Percentiles rank a stretch among this genome's conserved stretches.
phyloP scores from a whole-genome alignment of 1,284 basidiomycete species.

The Taiwanofungus camphoratus region DNA sequence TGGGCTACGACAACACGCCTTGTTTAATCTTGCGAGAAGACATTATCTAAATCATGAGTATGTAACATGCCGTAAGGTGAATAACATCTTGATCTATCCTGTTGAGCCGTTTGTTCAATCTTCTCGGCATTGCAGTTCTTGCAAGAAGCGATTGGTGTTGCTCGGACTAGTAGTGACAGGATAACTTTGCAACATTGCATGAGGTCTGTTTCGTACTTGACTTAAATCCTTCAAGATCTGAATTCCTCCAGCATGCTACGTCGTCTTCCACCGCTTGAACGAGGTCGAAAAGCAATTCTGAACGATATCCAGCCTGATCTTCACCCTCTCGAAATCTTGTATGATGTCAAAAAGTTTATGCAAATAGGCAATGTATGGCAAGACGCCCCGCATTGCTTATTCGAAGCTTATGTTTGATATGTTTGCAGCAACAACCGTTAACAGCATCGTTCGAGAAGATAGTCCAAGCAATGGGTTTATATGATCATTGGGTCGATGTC shows the following conservation, averaged over 20 bases:
- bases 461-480: constrained; percentile 58
- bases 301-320: constrained; percentile 75
- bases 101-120: not conserved
- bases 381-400: no score
- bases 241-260: constrained; percentile 51
- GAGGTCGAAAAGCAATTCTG: constrained; percentile 42
- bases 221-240: not conserved
- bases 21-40: constrained; percentile 72
- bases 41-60: constrained; percentile 67
- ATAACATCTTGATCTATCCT: not conserved
- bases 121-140: constrained; percentile 43
- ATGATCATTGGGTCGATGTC: constrained; percentile 62
- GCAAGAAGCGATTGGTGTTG: constrained; percentile 66
- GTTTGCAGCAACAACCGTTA: constrained; percentile 63
- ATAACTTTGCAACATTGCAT: constrained; percentile 72
- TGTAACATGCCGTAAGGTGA: constrained; percentile 61
- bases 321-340: constrained; percentile 70
- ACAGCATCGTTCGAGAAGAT: constrained; percentile 63
- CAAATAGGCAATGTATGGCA: constrained; percentile 44
- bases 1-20: constrained; percentile 69
- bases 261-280: constrained; percentile 51
- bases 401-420: no score
- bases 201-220: constrained; percentile 38
- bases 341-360: constrained; percentile 62
- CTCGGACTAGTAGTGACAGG: constrained; percentile 66